Base-by-base conservation (phyloP, 2,329 filamentous ascomycete species). In the Diaporthe sp. region DNA sequence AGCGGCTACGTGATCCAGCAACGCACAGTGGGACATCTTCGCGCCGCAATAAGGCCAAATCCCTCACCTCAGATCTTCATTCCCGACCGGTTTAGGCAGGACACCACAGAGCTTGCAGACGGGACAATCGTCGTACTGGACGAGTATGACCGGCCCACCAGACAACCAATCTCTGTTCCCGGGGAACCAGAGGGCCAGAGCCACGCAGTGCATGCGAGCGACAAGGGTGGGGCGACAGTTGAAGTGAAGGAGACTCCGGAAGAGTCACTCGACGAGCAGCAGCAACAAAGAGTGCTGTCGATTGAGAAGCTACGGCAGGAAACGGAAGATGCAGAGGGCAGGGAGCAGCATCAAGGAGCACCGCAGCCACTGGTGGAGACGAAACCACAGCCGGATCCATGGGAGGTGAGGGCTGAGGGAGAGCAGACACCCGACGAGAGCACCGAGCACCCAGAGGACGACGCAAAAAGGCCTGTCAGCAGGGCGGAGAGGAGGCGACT, bases 1-100 rank as follows among this genome's bases (percentile, higher is more conserved):
- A 95, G 94, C 69, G 96, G 96, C 79, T 98, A 97, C 82, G 90
- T 92, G 4, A 89, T 98, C 70, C 96, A 98, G 80, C 96, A 98
- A 83, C 91, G 94, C 79, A 97, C 95, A 0, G 90, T 98, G 6
- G 90, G 89, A 76, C 92, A 93, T 78, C 88, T 98, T 42, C 94
- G 96, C 79, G 86, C 88, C 72, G 94, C 94, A 25, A 92, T 98
- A 79, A 89, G 88, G 77, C 82, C 86, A 80, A 84, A 80, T 12
- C 84, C 86, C 8, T 85, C 85, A 1, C 87, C 87, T 8, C 85
- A 86, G 74, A 83, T 86, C 58, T 86, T 87, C 79, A 81, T 90
- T 1, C 88, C 88, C 0, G 87, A 89, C 73, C 84, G 85, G 32
- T 89, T 90, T 79, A 83, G 84, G 73, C 80, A 84, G 39, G 81